Evolutionary conservation across 805 yeast genomes (phyloP), one percentile per base, ranked within the genome.

Genomic region (Candida patagonica): DNA sequence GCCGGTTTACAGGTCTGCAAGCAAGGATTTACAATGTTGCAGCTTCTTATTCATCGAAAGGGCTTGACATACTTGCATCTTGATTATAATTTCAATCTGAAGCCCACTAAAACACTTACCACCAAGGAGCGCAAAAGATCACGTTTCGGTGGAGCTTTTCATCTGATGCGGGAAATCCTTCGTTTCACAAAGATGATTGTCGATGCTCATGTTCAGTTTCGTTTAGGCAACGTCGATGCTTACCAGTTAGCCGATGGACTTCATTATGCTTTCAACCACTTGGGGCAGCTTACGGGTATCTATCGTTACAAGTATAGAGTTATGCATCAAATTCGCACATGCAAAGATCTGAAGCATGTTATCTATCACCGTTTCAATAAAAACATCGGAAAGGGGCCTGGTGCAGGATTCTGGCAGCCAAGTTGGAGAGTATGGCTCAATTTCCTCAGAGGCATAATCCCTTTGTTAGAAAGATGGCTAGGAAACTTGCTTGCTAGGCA

Each of bases 321-420:
- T 7, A 92, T 92, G 99, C 97, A 88, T 55, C 99, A 92, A 60
- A 88, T 92, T 30, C 73, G 96, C 37, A 88, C 94, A 2, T 87
- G 96, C 59, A 92, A 92, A 57, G 98, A 92, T 61, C 63, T 92
- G 52, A 92, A 92, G 60, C 98, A 92, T 57, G 78, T 89, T 5
- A 80, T 92, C 1, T 92, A 92, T 55, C 71, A 84, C 47, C 68
- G 80, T 45, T 92, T 92, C 64, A 92, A 92, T 55, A 68, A 70
- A 26, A 66, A 74, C n/a, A 82, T 92, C 20, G 96, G 96, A 0
- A 92, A 89, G 55, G 98, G 98, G 2, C 97, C 98, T 1, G 98
- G 98, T 0, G 84, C 95, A 65, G 99, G 99, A 1, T 83, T 92
- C 59, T 92, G 99, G 99, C 97, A 92, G 55, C 98, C 98, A 0